These are phyloP conservation scores for Eimeria zaria DNA, from an alignment of 169 alveolate species.

Conservation along the genomic window DNA sequence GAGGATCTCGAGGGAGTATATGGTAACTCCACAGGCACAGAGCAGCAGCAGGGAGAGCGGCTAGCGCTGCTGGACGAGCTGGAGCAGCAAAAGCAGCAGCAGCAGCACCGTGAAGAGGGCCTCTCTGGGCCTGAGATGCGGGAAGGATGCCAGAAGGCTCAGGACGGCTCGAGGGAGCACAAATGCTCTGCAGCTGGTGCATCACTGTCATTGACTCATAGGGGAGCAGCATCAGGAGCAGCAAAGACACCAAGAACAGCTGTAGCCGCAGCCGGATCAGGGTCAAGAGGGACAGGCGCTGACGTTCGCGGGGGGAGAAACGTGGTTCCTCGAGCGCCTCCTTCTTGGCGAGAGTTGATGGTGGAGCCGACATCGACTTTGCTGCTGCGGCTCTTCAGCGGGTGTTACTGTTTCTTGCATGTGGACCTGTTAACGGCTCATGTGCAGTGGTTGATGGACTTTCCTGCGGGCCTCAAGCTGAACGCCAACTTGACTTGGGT, in stretches of 20 bases:
- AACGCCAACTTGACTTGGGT: constrained; percentile 72
- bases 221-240: neutral
- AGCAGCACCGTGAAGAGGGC: neutral
- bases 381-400: constrained; percentile 72
- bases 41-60: neutral
- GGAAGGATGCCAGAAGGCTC: neutral
- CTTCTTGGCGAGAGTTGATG: constrained; percentile 35
- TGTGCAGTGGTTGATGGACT: constrained; percentile 84
- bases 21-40: neutral
- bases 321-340: constrained; percentile 5
- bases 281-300: neutral
- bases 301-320: neutral
- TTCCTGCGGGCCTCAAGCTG: constrained; percentile 83
- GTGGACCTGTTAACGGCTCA: constrained; percentile 44
- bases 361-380: constrained; percentile 61
- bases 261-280: neutral
- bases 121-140: neutral
- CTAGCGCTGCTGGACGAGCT: constrained; percentile 19
- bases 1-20: neutral
- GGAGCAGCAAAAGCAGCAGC: neutral
- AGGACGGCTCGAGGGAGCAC: neutral
- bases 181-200: neutral
- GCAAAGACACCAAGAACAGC: neutral
- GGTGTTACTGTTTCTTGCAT: constrained; percentile 76
- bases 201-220: neutral